phyloP scores from a whole-genome alignment of 768 basidiomycete species.

The Tremella yokohamensis region DNA sequence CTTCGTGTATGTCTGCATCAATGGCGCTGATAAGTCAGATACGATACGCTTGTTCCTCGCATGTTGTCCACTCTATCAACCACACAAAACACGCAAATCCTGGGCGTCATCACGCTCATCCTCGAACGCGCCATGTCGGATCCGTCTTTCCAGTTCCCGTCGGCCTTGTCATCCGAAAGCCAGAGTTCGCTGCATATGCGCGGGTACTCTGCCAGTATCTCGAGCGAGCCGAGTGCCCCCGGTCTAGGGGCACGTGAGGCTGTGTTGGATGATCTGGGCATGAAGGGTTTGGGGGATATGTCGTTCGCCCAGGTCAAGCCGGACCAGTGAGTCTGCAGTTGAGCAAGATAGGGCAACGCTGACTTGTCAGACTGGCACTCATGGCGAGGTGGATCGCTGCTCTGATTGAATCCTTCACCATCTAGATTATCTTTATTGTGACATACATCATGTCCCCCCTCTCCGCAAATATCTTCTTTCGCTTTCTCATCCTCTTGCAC shows the following conservation, averaged over 20 bases:
- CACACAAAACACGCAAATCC: slow-evolving; percentile 28
- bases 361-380: slow-evolving; percentile 24
- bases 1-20: not conserved
- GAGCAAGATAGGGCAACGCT: not conserved
- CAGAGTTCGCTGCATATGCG: slow-evolving; percentile 15
- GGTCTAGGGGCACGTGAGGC: slow-evolving; percentile 16
- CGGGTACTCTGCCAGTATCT: slow-evolving; percentile 22
- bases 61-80: slow-evolving; percentile 29
- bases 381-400: slow-evolving; percentile 39
- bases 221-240: slow-evolving; percentile 14
- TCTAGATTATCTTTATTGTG: slow-evolving; percentile 6
- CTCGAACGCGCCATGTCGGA: slow-evolving; percentile 32
- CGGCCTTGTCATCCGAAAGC: not conserved
- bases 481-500: too few species aligned
- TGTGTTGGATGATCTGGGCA: slow-evolving; percentile 42
- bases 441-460: too few species aligned
- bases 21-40: slow-evolving; percentile 14
- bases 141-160: slow-evolving; percentile 29
- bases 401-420: slow-evolving; percentile 32
- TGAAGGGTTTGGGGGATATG: slow-evolving; percentile 40
- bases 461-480: too few species aligned
- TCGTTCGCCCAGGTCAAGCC: slow-evolving; percentile 28
- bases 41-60: slow-evolving; percentile 37
- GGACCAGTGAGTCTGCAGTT: slow-evolving; percentile 33
- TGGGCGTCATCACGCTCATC: slow-evolving; percentile 28